Evolutionary conservation across 2,329 filamentous ascomycete species (phyloP).

Genomic region (Colletotrichum gigasporum): DNA sequence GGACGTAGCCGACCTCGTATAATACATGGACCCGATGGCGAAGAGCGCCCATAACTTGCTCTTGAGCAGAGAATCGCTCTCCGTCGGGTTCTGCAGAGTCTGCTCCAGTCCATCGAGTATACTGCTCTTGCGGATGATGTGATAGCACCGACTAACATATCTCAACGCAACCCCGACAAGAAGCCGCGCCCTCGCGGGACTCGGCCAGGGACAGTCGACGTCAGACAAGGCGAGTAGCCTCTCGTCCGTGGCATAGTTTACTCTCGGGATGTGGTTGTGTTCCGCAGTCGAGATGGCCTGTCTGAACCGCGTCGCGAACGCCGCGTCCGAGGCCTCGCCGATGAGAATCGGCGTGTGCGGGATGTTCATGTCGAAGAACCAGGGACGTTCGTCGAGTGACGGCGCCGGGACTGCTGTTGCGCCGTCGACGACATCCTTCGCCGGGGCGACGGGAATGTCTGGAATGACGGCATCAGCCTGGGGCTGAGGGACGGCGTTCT

Average conservation of each 20-base stretch:
- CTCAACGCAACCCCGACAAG: conserved; percentile 51
- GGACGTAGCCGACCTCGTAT: conserved; percentile 45
- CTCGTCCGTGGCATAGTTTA: conserved; percentile 45
- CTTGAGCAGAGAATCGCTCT: conserved; percentile 42
- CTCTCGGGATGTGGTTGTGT: conserved; percentile 43
- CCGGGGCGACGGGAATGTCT: background rate
- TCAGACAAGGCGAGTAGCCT: conserved; percentile 38
- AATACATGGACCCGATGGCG: conserved; percentile 56
- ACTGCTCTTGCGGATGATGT: conserved; percentile 50
- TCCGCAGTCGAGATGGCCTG: conserved; percentile 43
- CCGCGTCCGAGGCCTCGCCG: conserved; percentile 47
- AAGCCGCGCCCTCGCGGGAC: conserved; percentile 46
- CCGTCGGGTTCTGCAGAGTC: conserved; percentile 44
- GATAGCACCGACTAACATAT: conserved; percentile 50
- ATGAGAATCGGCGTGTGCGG: conserved; percentile 45
- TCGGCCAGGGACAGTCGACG: conserved; percentile 48
- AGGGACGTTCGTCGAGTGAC: conserved; percentile 39
- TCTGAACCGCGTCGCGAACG: conserved; percentile 47
- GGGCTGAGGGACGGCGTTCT: background rate
- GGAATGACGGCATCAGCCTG: conserved; percentile 8
- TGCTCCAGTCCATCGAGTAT: conserved; percentile 48
- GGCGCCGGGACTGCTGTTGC: conserved; percentile 23
- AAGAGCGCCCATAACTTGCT: conserved; percentile 56
- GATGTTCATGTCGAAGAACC: conserved; percentile 46
- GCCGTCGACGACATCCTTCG: conserved; percentile 13